A percentile compares a stretch with the other conserved stretches of the same genome.
These are phyloP conservation scores for Penicillium subrubescens DNA, from an alignment of 495 filamentous ascomycete genomes.

Conservation along the genomic window DNA sequence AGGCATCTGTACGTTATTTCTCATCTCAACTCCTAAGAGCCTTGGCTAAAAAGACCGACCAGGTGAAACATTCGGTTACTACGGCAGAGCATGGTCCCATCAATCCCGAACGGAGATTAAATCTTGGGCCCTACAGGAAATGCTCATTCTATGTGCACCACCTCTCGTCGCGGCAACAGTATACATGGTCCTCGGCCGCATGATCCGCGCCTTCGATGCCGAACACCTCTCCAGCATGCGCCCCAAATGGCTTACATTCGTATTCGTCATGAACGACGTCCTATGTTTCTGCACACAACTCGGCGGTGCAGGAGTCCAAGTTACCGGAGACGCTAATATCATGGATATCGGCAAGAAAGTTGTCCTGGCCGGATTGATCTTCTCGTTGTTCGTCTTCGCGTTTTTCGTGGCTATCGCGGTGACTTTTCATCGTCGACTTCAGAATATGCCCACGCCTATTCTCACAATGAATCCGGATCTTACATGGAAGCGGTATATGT, in stretches of 20 bases:
- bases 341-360: constrained; percentile 39
- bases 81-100: constrained; percentile 46
- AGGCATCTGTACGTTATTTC: constrained; percentile 52
- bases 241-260: constrained; percentile 27
- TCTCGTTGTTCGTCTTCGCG: constrained; percentile 35
- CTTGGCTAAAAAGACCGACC: neutral
- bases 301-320: constrained; percentile 46
- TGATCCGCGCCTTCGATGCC: constrained; percentile 52
- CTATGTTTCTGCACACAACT: constrained; percentile 39
- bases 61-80: constrained; percentile 54
- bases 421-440: constrained; percentile 27
- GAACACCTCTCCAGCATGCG: constrained; percentile 40
- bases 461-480: constrained; percentile 17
- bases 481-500: constrained; percentile 37
- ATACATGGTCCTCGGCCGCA: constrained; percentile 59
- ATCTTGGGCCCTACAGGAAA: constrained; percentile 45
- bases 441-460: constrained; percentile 12
- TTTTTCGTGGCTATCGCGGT: constrained; percentile 31
- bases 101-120: constrained; percentile 25
- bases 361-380: constrained; percentile 35
- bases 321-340: constrained; percentile 32
- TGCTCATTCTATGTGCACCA: constrained; percentile 47
- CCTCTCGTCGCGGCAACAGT: constrained; percentile 58
- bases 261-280: constrained; percentile 44
- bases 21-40: neutral